Evolutionary conservation across 768 basidiomycete species (phyloP).

Genomic region (Trametes cingulata): DNA sequence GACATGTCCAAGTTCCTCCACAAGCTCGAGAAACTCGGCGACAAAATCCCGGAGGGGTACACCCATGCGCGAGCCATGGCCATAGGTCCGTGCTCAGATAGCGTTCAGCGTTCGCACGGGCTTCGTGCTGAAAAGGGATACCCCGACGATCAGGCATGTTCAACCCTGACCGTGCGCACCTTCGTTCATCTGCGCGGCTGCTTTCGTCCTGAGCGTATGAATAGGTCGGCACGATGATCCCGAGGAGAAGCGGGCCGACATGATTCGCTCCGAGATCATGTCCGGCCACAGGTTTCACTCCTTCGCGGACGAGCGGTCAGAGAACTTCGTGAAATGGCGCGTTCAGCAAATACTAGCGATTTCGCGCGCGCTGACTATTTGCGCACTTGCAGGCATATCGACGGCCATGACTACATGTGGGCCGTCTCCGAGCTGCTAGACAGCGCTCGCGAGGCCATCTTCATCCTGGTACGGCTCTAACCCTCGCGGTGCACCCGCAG

Average conservation of each 20-base stretch:
- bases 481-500: background rate
- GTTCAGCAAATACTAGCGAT: conserved; percentile 14
- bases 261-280: conserved; percentile 72
- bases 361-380: background rate
- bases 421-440: conserved; percentile 91
- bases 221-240: conserved; percentile 71
- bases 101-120: background rate
- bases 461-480: conserved; percentile 63
- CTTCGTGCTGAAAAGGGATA: background rate
- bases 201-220: background rate
- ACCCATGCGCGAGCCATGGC: conserved; percentile 39
- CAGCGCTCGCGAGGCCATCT: conserved; percentile 78
- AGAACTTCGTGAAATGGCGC: conserved; percentile 84
- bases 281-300: conserved; percentile 80
- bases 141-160: conserved; percentile 32
- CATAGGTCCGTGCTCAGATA: conserved; percentile 33
- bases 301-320: conserved; percentile 72
- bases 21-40: conserved; percentile 10
- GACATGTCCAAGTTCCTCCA: conserved; percentile 18
- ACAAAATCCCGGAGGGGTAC: conserved; percentile 38
- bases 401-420: conserved; percentile 97
- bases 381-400: conserved; percentile 63
- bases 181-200: background rate
- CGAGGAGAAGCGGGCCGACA: conserved; percentile 69
- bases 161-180: conserved; percentile 36